These are phyloP conservation scores for Coemansia sp. DNA, from an alignment of 192 early-diverging fungal species.

Conservation along the genomic window DNA sequence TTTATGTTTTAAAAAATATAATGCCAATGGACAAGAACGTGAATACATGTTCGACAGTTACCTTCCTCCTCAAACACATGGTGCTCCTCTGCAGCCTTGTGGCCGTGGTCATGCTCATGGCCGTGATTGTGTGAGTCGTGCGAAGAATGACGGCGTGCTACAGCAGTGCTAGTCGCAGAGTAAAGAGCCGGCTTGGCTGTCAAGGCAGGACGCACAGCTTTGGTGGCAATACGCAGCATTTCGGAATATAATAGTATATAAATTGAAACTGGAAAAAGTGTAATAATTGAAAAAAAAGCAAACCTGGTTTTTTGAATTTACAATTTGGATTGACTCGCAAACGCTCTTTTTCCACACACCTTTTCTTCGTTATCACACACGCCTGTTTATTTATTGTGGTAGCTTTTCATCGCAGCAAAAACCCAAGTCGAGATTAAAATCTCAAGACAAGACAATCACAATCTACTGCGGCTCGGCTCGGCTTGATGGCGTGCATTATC, in stretches of 20 bases:
- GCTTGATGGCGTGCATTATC: too few relatives aligned
- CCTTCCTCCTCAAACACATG: conserved; percentile 34
- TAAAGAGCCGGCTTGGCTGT: too few relatives aligned
- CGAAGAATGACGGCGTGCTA: conserved; percentile 33
- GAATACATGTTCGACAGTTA: conserved; percentile 8
- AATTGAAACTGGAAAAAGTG: conserved; percentile 2
- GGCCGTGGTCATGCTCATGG: conserved; percentile 3
- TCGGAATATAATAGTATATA: background rate
- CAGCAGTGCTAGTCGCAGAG: conserved; percentile 14
- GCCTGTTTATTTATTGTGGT: too few relatives aligned
- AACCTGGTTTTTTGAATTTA: background rate
- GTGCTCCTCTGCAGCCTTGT: conserved; percentile 11
- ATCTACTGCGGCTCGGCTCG: too few relatives aligned
- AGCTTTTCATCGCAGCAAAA: too few relatives aligned
- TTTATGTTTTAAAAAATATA: too few relatives aligned
- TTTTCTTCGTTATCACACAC: too few relatives aligned
- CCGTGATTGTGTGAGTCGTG: conserved; percentile 13
- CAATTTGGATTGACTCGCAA: background rate
- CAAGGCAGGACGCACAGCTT: conserved; percentile 11
- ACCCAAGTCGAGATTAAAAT: too few relatives aligned
- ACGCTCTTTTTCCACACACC: too few relatives aligned
- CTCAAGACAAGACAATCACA: too few relatives aligned
- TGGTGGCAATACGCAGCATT: conserved; percentile 36
- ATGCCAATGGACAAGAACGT: too few relatives aligned
- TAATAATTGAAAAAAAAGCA: background rate